Base-by-base conservation (phyloP, 352 stramenopile genomes). In the Peronospora farinosa region DNA sequence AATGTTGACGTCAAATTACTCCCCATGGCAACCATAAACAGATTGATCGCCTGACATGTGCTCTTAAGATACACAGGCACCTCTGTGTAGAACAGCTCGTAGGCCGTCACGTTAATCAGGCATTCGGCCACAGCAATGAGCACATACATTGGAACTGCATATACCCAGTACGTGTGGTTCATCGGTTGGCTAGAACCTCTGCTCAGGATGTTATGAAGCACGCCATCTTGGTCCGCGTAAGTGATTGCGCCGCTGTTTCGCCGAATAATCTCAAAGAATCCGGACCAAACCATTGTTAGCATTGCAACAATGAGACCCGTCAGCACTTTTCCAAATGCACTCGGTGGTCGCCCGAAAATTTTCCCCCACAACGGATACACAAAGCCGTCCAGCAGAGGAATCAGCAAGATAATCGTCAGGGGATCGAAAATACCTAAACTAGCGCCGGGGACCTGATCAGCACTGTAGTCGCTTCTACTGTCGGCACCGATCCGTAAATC, bases 11-110 rank as follows among this genome's bases (percentile, higher is more conserved):
- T 94, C 42, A 92, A 57, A 67, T 91, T 92, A 65, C 78, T 90
- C 23, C 83, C 83, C 77, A 94, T 94, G 42, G 78, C 74, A 45
- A 92, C 69, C 78, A 87, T 94, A 50, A 94, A 91, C 63, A 94
- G 51, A 63, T 88, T 89, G 51, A 94, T 92, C 7, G 79, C 81
- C 54, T 92, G 80, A 59, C 78, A 91, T 43, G 83, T 89, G 64
- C 78, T 90, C 67, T 94, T 94, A 21, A 94, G 67, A 54, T 90
- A 86, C 58, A 92, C 59, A 46, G 83, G 83, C 42, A 94, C 83
- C 66, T 92, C 73, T 47, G 73, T 87, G 78, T 94, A 94, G 49
- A 92, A 89, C 49, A 94, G 54, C 60, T 94, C 83, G 69, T 88
- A 94, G 27, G 83, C 80, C 35, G 78, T 92, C 40, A 91, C 80